Percentiles rank a stretch among this genome's conserved stretches.
Evolutionary conservation across 371 early-diverging fungal genomes (phyloP).

Genomic region (Rhizopus microsporus): DNA sequence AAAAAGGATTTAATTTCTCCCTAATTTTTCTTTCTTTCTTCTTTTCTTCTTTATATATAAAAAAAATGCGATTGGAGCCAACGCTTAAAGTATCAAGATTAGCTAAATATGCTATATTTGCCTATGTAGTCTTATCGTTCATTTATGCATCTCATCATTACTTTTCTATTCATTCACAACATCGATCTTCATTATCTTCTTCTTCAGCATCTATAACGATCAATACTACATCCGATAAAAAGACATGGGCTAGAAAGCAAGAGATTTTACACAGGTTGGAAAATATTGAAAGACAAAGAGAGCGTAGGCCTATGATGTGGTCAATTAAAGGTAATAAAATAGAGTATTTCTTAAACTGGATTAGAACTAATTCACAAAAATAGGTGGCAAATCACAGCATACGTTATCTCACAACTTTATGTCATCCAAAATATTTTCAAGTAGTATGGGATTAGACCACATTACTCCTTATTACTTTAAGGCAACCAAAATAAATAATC

Average conservation of each 20-base stretch:
- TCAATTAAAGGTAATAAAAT: not conserved
- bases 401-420: constrained; percentile 41
- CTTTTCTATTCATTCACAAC: constrained; percentile 16
- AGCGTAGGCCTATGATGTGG: not conserved
- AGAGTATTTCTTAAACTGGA: no score
- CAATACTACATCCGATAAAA: no score
- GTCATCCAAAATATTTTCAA: constrained; percentile 53
- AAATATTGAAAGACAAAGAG: constrained; percentile 9
- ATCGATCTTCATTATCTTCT: not conserved
- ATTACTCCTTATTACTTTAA: constrained; percentile 61
- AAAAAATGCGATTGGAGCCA: constrained; percentile 28
- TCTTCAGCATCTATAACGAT: constrained; percentile 1
- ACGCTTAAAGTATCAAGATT: constrained; percentile 23
- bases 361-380: not conserved
- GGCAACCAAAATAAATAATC: constrained; percentile 34
- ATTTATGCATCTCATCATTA: constrained; percentile 27
- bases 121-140: constrained; percentile 22
- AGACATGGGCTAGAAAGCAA: constrained; percentile 6
- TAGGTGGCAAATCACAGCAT: constrained; percentile 8
- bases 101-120: constrained; percentile 22
- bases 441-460: constrained; percentile 55
- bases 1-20: not conserved
- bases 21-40: constrained; percentile 4
- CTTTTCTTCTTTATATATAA: not conserved
- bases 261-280: constrained; percentile 1